Conservation (phyloP, 352 stramenopile species). For the Phytophthora nicotianae region DNA sequence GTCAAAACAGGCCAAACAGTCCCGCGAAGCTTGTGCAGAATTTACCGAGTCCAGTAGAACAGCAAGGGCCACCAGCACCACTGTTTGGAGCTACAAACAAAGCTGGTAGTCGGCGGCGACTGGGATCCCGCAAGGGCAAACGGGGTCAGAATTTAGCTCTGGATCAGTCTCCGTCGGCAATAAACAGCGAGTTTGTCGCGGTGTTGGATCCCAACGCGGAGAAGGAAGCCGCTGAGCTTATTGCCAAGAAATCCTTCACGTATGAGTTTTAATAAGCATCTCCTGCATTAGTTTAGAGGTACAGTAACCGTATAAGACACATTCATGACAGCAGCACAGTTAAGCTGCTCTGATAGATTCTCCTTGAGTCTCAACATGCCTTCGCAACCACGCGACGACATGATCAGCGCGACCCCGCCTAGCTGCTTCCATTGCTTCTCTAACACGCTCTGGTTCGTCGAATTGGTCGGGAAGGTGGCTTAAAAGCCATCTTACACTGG, state of each 20-base stretch:
- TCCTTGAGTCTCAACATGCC: conserved; percentile 10
- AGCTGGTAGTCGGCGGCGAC: conserved; percentile 19
- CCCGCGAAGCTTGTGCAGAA: conserved; percentile 1
- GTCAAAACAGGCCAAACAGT: conserved; percentile 22
- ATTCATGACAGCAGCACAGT: neutral
- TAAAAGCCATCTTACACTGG: conserved; percentile 34
- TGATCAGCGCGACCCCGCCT: conserved; percentile 35
- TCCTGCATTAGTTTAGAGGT: conserved; percentile 9
- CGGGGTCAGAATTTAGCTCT: conserved; percentile 18
- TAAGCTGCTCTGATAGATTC: conserved; percentile 1
- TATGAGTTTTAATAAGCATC: conserved; percentile 43
- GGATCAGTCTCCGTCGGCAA: conserved; percentile 36
- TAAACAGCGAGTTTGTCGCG: conserved; percentile 46
- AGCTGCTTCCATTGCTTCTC: conserved; percentile 30
- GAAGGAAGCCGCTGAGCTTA: conserved; percentile 30
- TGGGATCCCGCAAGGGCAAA: conserved; percentile 25
- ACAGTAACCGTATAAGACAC: conserved; percentile 21
- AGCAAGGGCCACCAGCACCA: conserved; percentile 17
- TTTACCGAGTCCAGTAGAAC: conserved; percentile 6
- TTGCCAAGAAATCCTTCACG: conserved; percentile 52
- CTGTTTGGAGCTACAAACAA: conserved; percentile 26
- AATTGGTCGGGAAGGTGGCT: conserved; percentile 27
- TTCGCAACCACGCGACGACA: conserved; percentile 23
- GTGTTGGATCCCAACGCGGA: conserved; percentile 34
- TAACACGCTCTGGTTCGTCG: conserved; percentile 16